Base-by-base conservation (phyloP, 306 rosid species). In the Elaeagnus macrophylla region DNA sequence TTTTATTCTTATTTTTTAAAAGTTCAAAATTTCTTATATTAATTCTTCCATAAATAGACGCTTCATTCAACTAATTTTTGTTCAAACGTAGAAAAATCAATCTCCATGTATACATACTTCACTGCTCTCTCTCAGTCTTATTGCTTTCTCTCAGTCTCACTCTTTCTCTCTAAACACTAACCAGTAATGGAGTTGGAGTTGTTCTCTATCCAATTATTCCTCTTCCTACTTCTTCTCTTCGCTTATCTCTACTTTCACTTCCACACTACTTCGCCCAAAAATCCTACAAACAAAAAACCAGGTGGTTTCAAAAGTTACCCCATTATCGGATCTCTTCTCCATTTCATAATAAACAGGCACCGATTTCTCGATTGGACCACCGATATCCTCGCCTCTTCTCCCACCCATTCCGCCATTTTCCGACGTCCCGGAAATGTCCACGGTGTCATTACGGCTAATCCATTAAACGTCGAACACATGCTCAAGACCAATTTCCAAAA, bases 281-380 rank as follows among this genome's bases (percentile, higher is more conserved):
- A 57, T 51, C 49, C 68, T 32, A 14, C 36, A 17, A 19, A 39
- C 37, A 5, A 14, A 9, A 12, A 7, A 12, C 10, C 32, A 25
- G 32, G 4, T 25, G 89, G 94, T 62, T 77, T 87, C 67, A 73
- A 46, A 56, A 4, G 0, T 66, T 88, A 63, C 71, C 96, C 87
- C 2, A 5, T 83, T 0, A 0, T 88, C 1, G 89, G 88, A 42
- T 5, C 61, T 17, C 10, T 88, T 32, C 94, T 89, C 0, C 73
- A 45, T 0, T 84, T 88, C 67, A 13, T 83, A 3, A 37, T 7
- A 11, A 73, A 88, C 64, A 79, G 94, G 4, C 78, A 79, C 66
- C 83, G 79, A 2, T 79, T 77, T 44, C 81, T 81, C 0, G 80
- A 83, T 0, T 87, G 94, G 96, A 49, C 50, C 48, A 75, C 96